These are phyloP conservation scores for Emmonsiellopsis sp. DNA, from an alignment of 2,329 filamentous ascomycete species.

Conservation along the genomic window DNA sequence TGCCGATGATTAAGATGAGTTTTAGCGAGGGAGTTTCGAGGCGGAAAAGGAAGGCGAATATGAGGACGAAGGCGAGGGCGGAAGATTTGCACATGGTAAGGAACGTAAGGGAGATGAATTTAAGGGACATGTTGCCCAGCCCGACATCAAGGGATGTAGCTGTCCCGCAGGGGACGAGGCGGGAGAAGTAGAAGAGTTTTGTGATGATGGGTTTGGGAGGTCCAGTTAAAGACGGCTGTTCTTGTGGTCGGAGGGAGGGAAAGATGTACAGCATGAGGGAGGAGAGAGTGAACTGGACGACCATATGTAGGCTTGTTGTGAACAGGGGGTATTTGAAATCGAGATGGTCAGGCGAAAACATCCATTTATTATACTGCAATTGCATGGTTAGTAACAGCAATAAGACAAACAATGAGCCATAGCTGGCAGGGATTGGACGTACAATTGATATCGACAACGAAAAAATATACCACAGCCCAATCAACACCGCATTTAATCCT, in stretches of 20 bases:
- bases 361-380: conserved; percentile 94
- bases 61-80: conserved; percentile 83
- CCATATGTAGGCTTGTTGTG: conserved; percentile 90
- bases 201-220: conserved; percentile 42
- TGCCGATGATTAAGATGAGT: conserved; percentile 75
- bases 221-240: conserved; percentile 11
- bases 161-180: conserved; percentile 82
- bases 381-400: neutral
- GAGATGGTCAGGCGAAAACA: conserved; percentile 79
- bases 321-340: conserved; percentile 94
- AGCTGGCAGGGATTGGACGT: conserved; percentile 31
- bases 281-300: conserved; percentile 80
- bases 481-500: conserved; percentile 68
- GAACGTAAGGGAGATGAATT: conserved; percentile 94
- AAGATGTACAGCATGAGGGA: conserved; percentile 70
- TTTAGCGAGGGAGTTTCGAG: conserved; percentile 81
- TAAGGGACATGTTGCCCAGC: conserved; percentile 87
- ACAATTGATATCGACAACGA: conserved; percentile 88
- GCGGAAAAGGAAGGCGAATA: conserved; percentile 90
- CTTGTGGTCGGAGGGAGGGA: conserved; percentile 65
- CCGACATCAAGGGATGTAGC: conserved; percentile 95
- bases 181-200: conserved; percentile 70
- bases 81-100: conserved; percentile 99
- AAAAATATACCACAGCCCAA: conserved; percentile 83
- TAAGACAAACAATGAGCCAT: conserved; percentile 8